Evolutionary conservation across 257 asterid species (phyloP), one percentile per base, ranked within the genome.

Genomic region (Leptodermis oblonga): DNA sequence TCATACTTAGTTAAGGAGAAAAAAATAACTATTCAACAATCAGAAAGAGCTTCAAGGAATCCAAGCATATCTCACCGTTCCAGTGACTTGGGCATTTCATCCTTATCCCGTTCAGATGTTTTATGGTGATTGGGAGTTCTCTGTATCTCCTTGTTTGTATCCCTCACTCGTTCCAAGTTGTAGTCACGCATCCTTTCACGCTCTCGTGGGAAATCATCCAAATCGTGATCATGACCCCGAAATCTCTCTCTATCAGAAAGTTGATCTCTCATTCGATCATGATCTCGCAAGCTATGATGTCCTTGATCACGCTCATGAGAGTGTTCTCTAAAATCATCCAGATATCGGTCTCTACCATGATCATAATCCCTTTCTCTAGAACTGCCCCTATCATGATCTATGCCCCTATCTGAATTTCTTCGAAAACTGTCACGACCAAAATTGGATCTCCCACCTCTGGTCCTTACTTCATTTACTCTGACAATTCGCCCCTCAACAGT

Each of bases 391-490:
- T 80, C 81, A 62, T 74, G 72, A 48, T 76, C 91, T 41, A 65
- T 48, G 69, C 73, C 76, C 85, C 87, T 86, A 74, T 82, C 89
- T 70, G 74, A 61, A 78, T 76, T 85, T 76, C 77, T 92, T 13
- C 76, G 84, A 63, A 81, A 61, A 72, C 77, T 73, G 42, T 86
- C 92, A 76, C 78, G 90, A 66, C 76, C 80, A 69, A 82, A 82
- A 70, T 79, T 81, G 62, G 89, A 70, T 67, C 88, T 87, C 71
- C 89, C 86, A 4, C 82, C 86, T 73, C 90, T 86, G 65, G 82
- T 82, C 79, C 74, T 83, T 75, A 87, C 96, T 55, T 85, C 92
- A 80, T 86, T 90, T 71, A 92, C 98, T 83, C 74, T 84, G 58
- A 89, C 77, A 70, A 70, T 79, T 70, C 89, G 85, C 63, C 98